Percentiles rank a stretch among this genome's conserved stretches.
Evolutionary conservation across 768 basidiomycete genomes (phyloP).

Genomic region (Boletus bicolor): DNA sequence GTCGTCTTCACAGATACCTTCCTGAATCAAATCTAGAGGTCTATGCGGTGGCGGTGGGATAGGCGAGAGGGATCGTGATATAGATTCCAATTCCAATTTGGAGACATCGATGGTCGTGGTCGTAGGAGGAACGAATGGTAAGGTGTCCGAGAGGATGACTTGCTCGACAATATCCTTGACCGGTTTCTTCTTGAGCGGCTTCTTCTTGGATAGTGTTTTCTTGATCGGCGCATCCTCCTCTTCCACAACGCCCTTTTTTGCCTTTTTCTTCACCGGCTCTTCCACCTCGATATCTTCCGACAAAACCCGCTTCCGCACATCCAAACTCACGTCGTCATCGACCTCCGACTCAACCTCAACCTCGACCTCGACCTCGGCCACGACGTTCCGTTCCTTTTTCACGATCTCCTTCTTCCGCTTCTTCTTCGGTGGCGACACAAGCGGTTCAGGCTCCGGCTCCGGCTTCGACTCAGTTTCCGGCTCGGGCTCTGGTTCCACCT

Average conservation of each 20-base stretch:
- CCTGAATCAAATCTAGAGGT: slow-evolving; percentile 50
- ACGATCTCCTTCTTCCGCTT: slow-evolving; percentile 50
- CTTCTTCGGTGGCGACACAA: slow-evolving; percentile 52
- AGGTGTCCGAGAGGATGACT: slow-evolving; percentile 48
- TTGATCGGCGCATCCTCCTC: slow-evolving; percentile 37
- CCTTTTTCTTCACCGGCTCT: slow-evolving; percentile 25
- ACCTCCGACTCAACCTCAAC: slow-evolving; percentile 62
- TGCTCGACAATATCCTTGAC: slow-evolving; percentile 44
- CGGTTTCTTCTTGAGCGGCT: slow-evolving; percentile 32
- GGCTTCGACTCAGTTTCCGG: slow-evolving; percentile 29
- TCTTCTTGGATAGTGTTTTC: slow-evolving; percentile 33
- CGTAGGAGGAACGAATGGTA: slow-evolving; percentile 47
- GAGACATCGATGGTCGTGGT: slow-evolving; percentile 50
- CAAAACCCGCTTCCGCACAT: slow-evolving; percentile 43
- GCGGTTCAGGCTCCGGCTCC: slow-evolving; percentile 33
- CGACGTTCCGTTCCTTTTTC: slow-evolving; percentile 36
- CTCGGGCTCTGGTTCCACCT: slow-evolving; percentile 32
- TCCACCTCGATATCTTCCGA: slow-evolving; percentile 41
- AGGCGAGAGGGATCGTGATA: slow-evolving; percentile 51
- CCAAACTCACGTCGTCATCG: slow-evolving; percentile 40
- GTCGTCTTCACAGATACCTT: slow-evolving; percentile 75
- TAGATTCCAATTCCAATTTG: slow-evolving; percentile 34
- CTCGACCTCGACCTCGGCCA: slow-evolving; percentile 38
- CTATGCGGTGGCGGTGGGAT: slow-evolving; percentile 44
- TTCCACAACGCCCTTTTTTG: slow-evolving; percentile 33